Evolutionary conservation across 2,329 filamentous ascomycete species (phyloP).

Genomic region (Daldinia eschscholtzii): DNA sequence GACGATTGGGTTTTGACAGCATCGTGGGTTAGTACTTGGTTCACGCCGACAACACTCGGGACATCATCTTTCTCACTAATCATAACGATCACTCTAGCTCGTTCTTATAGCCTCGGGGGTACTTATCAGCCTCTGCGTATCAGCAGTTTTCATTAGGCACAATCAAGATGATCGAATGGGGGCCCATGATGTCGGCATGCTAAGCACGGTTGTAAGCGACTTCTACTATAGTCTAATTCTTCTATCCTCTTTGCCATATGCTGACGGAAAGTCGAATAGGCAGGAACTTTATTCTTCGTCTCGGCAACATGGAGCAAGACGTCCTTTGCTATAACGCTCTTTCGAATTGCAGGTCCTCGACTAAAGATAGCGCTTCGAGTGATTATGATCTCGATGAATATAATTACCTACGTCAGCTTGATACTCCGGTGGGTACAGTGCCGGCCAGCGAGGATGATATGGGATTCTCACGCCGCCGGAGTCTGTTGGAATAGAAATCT

Average conservation of each 20-base stretch:
- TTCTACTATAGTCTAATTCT: not conserved
- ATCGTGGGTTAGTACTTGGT: not conserved
- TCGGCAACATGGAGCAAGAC: conserved; percentile 4
- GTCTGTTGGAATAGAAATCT: conserved; percentile 38
- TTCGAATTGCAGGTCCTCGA: not conserved
- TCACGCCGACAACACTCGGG: not conserved
- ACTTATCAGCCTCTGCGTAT: conserved; percentile 3
- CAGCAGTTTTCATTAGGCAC: conserved; percentile 1
- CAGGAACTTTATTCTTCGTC: not conserved
- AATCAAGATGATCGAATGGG: not conserved
- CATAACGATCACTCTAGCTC: not conserved
- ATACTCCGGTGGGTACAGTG: conserved; percentile 46
- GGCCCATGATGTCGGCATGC: not conserved
- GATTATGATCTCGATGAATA: conserved; percentile 52
- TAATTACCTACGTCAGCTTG: conserved; percentile 44
- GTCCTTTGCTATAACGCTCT: not conserved
- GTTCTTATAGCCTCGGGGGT: not conserved
- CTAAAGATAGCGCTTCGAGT: conserved; percentile 48
- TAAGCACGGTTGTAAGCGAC: conserved; percentile 1
- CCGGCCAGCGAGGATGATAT: conserved; percentile 27
- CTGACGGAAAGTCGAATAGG: not conserved
- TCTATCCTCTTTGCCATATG: not conserved
- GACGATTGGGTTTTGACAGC: not conserved
- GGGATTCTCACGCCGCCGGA: conserved; percentile 30
- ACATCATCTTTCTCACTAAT: not conserved